Conservation (phyloP, 2,329 filamentous ascomycete species). For the Talaromyces amestolkiae region DNA sequence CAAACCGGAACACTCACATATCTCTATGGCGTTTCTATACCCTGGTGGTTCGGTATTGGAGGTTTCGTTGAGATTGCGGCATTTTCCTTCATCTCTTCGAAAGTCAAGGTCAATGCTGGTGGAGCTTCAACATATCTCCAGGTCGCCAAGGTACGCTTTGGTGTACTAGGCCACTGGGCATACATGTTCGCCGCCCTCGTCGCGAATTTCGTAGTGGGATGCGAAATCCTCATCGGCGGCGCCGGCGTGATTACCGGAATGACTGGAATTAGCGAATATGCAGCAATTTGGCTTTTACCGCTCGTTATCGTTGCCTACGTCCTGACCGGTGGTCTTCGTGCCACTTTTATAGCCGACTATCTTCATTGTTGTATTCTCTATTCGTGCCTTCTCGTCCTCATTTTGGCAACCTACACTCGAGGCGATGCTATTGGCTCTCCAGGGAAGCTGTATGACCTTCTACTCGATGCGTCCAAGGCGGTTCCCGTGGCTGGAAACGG, state of each 20-base stretch:
- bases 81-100: slow-evolving; percentile 43
- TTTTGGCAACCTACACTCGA: slow-evolving; percentile 28
- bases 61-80: slow-evolving; percentile 43
- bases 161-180: slow-evolving; percentile 37
- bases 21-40: slow-evolving; percentile 41
- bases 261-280: slow-evolving; percentile 45
- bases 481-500: slow-evolving; percentile 34
- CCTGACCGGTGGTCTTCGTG: slow-evolving; percentile 40
- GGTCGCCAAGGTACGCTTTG: slow-evolving; percentile 41
- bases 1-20: slow-evolving; percentile 45
- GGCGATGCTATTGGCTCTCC: slow-evolving; percentile 35
- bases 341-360: slow-evolving; percentile 46
- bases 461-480: slow-evolving; percentile 31
- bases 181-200: slow-evolving; percentile 43
- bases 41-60: slow-evolving; percentile 45
- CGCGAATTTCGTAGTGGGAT: slow-evolving; percentile 44
- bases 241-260: slow-evolving; percentile 40
- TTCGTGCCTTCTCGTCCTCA: slow-evolving; percentile 25
- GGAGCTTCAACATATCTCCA: slow-evolving; percentile 46
- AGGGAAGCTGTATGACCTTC: slow-evolving; percentile 37
- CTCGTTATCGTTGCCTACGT: slow-evolving; percentile 42
- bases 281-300: slow-evolving; percentile 42
- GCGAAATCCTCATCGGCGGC: slow-evolving; percentile 41
- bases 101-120: slow-evolving; percentile 43
- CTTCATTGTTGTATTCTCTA: slow-evolving; percentile 44